These are phyloP conservation scores for Paracoccidioides brasiliensis DNA, from an alignment of 2,329 filamentous ascomycete species.

Conservation along the genomic window DNA sequence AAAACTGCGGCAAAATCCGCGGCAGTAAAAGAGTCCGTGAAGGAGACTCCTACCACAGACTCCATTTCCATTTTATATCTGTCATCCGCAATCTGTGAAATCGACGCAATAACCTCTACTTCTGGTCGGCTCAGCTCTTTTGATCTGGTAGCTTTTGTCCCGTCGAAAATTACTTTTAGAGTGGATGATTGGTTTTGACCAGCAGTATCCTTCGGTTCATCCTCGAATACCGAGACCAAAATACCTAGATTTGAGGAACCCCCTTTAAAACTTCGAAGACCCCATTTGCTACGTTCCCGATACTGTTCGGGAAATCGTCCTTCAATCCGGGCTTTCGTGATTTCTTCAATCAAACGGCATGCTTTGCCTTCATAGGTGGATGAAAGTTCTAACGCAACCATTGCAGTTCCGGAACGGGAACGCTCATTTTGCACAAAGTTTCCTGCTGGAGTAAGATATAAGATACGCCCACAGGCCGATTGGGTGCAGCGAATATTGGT, in stretches of 20 bases:
- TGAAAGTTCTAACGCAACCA: conserved; percentile 57
- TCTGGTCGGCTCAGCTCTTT: conserved; percentile 22
- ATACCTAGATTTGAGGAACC: conserved; percentile 42
- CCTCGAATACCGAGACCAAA: conserved; percentile 35
- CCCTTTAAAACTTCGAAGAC: conserved; percentile 55
- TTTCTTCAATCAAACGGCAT: conserved; percentile 65
- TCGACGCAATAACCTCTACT: conserved; percentile 47
- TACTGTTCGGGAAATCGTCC: conserved; percentile 72
- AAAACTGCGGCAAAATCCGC: conserved; percentile 64
- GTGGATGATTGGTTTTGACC: conserved; percentile 36
- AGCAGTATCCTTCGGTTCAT: conserved; percentile 30
- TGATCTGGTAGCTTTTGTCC: conserved; percentile 15
- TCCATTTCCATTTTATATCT: conserved; percentile 44
- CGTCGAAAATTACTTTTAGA: conserved; percentile 27
- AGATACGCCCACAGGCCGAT: conserved; percentile 26
- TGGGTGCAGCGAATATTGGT: conserved; percentile 55
- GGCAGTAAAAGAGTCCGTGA: conserved; percentile 57
- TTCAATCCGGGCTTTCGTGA: conserved; percentile 76
- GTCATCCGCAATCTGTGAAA: conserved; percentile 53
- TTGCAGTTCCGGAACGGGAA: conserved; percentile 21
- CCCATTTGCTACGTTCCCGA: conserved; percentile 69
- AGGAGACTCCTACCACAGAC: conserved; percentile 58
- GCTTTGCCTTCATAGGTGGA: conserved; percentile 69
- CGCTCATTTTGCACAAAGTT: conserved; percentile 9
- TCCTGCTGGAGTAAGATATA: conserved; percentile 24